A percentile compares a stretch with the other conserved stretches of the same genome.
Evolutionary conservation across 257 asterid genomes (phyloP).

Genomic region (Vinca minor): DNA sequence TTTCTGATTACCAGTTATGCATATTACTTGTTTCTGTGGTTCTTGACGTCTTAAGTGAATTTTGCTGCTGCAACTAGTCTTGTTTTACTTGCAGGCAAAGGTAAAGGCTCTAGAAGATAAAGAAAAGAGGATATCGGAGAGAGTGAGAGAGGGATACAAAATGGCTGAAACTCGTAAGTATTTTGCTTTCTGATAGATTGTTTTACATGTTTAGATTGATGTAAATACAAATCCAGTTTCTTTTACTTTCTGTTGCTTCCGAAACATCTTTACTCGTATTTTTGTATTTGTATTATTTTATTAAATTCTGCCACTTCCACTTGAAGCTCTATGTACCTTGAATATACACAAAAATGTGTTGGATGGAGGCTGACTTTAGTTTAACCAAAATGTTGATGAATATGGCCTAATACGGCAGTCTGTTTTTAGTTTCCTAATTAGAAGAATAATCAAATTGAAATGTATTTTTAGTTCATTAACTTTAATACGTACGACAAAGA

Average conservation of each 20-base stretch:
- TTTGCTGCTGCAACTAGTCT: not conserved
- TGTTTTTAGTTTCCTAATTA: not conserved
- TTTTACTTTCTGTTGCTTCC: not conserved
- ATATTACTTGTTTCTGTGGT: not conserved
- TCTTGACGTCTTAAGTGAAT: conserved; percentile 11
- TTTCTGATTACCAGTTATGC: not conserved
- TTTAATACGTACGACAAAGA: not conserved
- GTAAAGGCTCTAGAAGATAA: conserved; percentile 46
- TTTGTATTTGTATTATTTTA: not conserved
- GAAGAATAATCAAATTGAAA: not conserved
- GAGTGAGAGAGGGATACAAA: conserved; percentile 47
- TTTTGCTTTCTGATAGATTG: conserved; percentile 7
- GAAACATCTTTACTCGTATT: not conserved
- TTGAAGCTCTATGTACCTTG: not conserved
- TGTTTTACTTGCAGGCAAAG: conserved; percentile 52
- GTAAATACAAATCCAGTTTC: conserved; percentile 1
- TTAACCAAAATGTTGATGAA: not conserved
- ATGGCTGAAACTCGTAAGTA: conserved; percentile 63
- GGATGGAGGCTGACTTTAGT: not conserved
- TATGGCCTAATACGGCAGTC: not conserved
- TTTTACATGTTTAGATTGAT: not conserved
- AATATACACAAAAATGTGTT: not conserved
- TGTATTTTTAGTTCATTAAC: not conserved
- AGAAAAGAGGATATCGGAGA: conserved; percentile 38
- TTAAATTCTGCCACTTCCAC: not conserved